A percentile compares a stretch with the other conserved stretches of the same genome.
Evolutionary conservation across 2,329 filamentous ascomycete genomes (phyloP).

Genomic region (Ceratocystis ficicola): DNA sequence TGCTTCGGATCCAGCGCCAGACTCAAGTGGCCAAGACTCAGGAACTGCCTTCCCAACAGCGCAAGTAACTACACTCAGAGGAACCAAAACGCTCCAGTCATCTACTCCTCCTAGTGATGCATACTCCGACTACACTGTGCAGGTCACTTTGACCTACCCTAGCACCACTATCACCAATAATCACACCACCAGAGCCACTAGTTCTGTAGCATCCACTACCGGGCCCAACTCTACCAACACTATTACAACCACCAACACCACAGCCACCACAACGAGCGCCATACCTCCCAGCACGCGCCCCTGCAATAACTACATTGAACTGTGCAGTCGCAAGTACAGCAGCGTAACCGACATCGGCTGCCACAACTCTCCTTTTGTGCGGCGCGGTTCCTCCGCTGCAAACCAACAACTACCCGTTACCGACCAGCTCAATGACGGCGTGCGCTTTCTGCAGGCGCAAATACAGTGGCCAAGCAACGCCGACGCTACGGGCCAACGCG

Average conservation of each 20-base stretch:
- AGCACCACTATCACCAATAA: slow-evolving; percentile 25
- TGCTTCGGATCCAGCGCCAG: neutral
- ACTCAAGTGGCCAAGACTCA: neutral
- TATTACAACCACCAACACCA: slow-evolving; percentile 31
- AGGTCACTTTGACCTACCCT: slow-evolving; percentile 30
- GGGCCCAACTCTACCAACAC: slow-evolving; percentile 33
- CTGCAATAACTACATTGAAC: slow-evolving; percentile 68
- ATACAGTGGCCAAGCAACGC: slow-evolving; percentile 45
- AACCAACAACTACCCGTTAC: slow-evolving; percentile 61
- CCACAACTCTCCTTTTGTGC: slow-evolving; percentile 72
- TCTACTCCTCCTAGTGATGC: slow-evolving; percentile 34
- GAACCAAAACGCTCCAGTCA: slow-evolving; percentile 32
- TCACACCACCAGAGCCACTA: slow-evolving; percentile 25
- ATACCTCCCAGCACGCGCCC: slow-evolving; percentile 57
- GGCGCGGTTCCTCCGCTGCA: slow-evolving; percentile 56
- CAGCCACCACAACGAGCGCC: slow-evolving; percentile 34
- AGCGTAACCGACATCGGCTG: slow-evolving; percentile 68
- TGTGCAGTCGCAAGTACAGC: slow-evolving; percentile 64
- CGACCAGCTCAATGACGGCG: slow-evolving; percentile 64
- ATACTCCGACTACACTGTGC: slow-evolving; percentile 36
- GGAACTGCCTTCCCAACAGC: neutral
- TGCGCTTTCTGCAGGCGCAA: slow-evolving; percentile 52
- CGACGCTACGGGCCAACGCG: slow-evolving; percentile 32
- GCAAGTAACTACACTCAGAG: slow-evolving; percentile 31
- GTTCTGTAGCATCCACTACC: slow-evolving; percentile 35